These are phyloP conservation scores for Cryphonectria naterciae DNA, from an alignment of 2,329 filamentous ascomycete species.

Conservation along the genomic window DNA sequence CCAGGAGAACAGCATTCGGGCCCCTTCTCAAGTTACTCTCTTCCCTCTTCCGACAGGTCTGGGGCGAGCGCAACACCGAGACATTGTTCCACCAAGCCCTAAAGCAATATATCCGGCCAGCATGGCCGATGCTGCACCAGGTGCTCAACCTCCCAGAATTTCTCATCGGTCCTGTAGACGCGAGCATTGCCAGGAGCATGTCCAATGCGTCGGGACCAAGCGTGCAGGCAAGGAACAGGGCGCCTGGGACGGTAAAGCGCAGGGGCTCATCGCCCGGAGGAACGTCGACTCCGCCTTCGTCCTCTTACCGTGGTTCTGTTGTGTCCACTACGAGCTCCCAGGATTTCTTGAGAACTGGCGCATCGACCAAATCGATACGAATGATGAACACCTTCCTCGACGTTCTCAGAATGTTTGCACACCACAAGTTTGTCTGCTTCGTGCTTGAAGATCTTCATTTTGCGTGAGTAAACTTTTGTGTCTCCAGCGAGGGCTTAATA, in stretches of 20 bases:
- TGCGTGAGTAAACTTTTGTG: conserved; percentile 46
- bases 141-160: conserved; percentile 71
- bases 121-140: conserved; percentile 67
- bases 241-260: conserved; percentile 39
- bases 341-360: conserved; percentile 62
- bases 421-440: conserved; percentile 85
- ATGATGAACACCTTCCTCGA: conserved; percentile 89
- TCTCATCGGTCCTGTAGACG: conserved; percentile 57
- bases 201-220: conserved; percentile 42
- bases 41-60: conserved; percentile 69
- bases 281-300: conserved; percentile 39
- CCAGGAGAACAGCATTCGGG: conserved; percentile 63
- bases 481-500: neutral
- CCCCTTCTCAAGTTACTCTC: conserved; percentile 67
- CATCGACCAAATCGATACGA: conserved; percentile 68
- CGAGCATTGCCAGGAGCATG: conserved; percentile 40
- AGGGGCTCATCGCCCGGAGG: conserved; percentile 54
- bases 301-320: conserved; percentile 40
- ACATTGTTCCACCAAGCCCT: conserved; percentile 65
- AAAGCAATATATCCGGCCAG: conserved; percentile 64
- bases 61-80: conserved; percentile 68
- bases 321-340: conserved; percentile 57
- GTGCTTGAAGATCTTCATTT: conserved; percentile 90
- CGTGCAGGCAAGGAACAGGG: conserved; percentile 34
- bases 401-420: conserved; percentile 78